Conservation (phyloP, 108 stramenopile species). For the Skeletonema menzelii region DNA sequence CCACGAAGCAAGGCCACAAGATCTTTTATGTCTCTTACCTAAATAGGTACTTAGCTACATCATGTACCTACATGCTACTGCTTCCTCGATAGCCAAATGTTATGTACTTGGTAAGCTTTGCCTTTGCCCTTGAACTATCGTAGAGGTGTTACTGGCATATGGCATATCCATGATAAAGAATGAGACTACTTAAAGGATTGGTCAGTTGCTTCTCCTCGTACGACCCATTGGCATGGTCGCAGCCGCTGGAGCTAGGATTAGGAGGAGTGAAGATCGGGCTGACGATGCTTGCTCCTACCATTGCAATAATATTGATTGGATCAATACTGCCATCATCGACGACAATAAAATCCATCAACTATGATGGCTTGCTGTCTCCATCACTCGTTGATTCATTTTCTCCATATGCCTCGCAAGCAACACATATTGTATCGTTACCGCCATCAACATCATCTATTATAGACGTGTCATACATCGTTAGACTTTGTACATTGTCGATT, state of each 20-base stretch:
- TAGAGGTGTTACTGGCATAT: too few species aligned
- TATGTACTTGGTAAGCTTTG: too few species aligned
- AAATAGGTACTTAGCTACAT: too few species aligned
- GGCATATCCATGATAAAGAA: not conserved
- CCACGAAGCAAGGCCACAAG: too few species aligned
- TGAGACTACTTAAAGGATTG: slow-evolving; percentile 2
- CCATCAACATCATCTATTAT: slow-evolving; percentile 1
- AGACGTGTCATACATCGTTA: slow-evolving; percentile 9
- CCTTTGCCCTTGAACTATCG: too few species aligned
- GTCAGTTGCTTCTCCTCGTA: slow-evolving; percentile 22
- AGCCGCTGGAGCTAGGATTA: not conserved
- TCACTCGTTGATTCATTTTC: slow-evolving; percentile 6
- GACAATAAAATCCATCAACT: not conserved
- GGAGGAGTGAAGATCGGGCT: slow-evolving; percentile 12
- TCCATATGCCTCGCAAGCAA: slow-evolving; percentile 16
- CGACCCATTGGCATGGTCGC: slow-evolving; percentile 16
- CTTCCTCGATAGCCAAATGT: too few species aligned
- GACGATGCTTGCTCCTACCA: slow-evolving; percentile 16
- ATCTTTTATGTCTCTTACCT: too few species aligned
- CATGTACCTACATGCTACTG: too few species aligned
- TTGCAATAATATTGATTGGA: slow-evolving; percentile 16
- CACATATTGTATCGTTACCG: slow-evolving; percentile 2
- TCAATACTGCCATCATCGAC: slow-evolving; percentile 17
- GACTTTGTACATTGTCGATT: slow-evolving; percentile 6
- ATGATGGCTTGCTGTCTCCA: slow-evolving; percentile 3